phyloP scores from a whole-genome alignment of 306 rosid genomes.

The Cucumis melo region DNA sequence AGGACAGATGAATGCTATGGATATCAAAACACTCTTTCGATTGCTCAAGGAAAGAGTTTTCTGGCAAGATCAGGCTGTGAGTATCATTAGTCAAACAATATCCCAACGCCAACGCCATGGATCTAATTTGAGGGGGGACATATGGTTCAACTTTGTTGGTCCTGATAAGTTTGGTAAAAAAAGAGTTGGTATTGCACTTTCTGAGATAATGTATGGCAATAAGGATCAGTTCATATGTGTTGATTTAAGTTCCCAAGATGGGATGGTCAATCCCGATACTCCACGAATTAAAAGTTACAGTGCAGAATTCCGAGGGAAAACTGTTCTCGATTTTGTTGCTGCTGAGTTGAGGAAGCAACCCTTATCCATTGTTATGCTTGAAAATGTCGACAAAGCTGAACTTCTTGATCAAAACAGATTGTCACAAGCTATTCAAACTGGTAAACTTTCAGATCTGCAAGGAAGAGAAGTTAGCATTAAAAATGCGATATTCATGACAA shows the following conservation, averaged over 20 bases:
- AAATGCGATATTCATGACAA: conserved; percentile 43
- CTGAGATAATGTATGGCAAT: conserved; percentile 56
- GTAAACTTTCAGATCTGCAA: conserved; percentile 59
- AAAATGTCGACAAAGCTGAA: conserved; percentile 75
- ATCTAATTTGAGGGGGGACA: conserved; percentile 30
- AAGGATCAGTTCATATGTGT: conserved; percentile 38
- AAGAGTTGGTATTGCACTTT: conserved; percentile 53
- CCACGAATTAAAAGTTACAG: conserved; percentile 33
- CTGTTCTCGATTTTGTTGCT: conserved; percentile 53
- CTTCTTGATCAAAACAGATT: conserved; percentile 41
- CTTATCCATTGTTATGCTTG: conserved; percentile 61
- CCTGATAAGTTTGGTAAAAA: conserved; percentile 63
- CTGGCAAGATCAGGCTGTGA: conserved; percentile 72
- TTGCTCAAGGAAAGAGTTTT: conserved; percentile 48
- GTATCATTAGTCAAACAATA: conserved; percentile 39
- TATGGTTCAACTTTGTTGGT: conserved; percentile 78
- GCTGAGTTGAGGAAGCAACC: conserved; percentile 64
- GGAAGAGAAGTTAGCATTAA: conserved; percentile 75
- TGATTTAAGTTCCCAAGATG: conserved; percentile 44
- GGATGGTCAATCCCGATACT: conserved; percentile 5
- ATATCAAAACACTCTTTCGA: conserved; percentile 45
- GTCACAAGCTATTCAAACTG: conserved; percentile 59
- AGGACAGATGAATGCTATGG: conserved; percentile 35
- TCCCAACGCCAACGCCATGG: conserved; percentile 22
- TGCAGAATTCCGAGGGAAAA: conserved; percentile 71